These are phyloP conservation scores for Euphorbia celastroides DNA, from an alignment of 441 rosid genomes.

Conservation along the genomic window DNA sequence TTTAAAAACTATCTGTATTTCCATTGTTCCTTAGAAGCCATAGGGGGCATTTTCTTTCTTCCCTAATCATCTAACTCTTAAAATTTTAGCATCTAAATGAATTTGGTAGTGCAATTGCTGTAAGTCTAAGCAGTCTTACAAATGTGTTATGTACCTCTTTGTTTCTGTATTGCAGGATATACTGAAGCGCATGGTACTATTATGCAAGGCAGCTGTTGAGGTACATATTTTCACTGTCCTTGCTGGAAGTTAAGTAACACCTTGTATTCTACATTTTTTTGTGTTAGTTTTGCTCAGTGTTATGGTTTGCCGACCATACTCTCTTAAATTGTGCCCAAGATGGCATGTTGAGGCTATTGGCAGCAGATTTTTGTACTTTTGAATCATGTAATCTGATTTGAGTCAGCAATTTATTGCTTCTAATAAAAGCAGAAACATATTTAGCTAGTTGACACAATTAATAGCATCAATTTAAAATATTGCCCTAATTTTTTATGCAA, in stretches of 20 bases:
- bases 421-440: not conserved
- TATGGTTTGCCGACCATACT: not conserved
- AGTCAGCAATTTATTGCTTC: not conserved
- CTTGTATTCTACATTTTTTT: not conserved
- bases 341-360: no score
- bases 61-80: not conserved
- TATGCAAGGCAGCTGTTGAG: constrained; percentile 94
- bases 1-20: no score
- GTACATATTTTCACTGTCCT: constrained; percentile 30
- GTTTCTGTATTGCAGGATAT: constrained; percentile 60
- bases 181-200: constrained; percentile 75
- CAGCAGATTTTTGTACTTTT: not conserved
- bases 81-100: not conserved
- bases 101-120: not conserved
- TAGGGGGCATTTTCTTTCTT: not conserved
- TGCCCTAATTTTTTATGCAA: no score
- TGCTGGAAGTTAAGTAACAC: constrained; percentile 6
- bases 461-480: not conserved
- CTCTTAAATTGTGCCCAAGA: not conserved
- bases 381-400: not conserved
- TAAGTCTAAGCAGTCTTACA: no score
- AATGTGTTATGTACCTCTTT: no score
- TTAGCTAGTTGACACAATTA: not conserved
- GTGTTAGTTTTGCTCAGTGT: constrained; percentile 4
- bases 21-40: no score